phyloP scores from a whole-genome alignment of 1,284 basidiomycete species.

The Pseudozyma flocculosa region DNA sequence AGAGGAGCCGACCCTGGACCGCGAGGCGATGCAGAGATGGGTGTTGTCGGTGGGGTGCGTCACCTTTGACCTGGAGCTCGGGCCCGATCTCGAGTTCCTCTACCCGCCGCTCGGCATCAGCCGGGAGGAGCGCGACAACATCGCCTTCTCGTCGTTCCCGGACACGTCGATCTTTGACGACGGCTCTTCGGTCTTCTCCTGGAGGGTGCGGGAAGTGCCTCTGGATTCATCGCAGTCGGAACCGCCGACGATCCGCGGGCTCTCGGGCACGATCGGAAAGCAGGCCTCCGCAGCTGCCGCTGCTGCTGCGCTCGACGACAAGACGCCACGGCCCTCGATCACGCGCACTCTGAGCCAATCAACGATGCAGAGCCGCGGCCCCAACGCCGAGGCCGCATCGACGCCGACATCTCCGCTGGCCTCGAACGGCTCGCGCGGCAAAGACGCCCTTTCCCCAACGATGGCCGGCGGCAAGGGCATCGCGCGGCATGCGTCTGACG shows the following conservation, averaged over 20 bases:
- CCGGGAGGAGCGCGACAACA: constrained; percentile 73
- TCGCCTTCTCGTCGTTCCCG: constrained; percentile 92
- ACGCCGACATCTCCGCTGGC: not conserved
- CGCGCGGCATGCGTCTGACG: not conserved
- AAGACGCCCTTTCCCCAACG: not conserved
- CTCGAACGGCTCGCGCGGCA: not conserved
- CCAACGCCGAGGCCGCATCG: not conserved
- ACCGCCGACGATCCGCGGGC: constrained; percentile 36
- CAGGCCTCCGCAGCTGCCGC: not conserved
- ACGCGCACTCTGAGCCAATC: constrained; percentile 8
- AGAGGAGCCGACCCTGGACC: constrained; percentile 10
- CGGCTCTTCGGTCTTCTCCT: constrained; percentile 50
- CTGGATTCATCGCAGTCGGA: constrained; percentile 33
- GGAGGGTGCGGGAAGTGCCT: constrained; percentile 54
- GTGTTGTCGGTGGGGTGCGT: constrained; percentile 54
- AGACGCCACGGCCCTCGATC: constrained; percentile 33
- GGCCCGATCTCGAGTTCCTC: constrained; percentile 75
- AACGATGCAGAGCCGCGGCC: not conserved
- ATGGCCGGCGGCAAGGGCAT: not conserved
- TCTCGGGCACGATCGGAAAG: constrained; percentile 11
- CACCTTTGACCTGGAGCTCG: constrained; percentile 62
- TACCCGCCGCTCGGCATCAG: constrained; percentile 69
- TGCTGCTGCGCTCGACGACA: constrained; percentile 9
- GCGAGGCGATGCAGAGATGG: constrained; percentile 54
- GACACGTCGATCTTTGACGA: constrained; percentile 66